Base-by-base conservation (phyloP, 495 filamentous ascomycete species). In the Annulohypoxylon maeteangense region DNA sequence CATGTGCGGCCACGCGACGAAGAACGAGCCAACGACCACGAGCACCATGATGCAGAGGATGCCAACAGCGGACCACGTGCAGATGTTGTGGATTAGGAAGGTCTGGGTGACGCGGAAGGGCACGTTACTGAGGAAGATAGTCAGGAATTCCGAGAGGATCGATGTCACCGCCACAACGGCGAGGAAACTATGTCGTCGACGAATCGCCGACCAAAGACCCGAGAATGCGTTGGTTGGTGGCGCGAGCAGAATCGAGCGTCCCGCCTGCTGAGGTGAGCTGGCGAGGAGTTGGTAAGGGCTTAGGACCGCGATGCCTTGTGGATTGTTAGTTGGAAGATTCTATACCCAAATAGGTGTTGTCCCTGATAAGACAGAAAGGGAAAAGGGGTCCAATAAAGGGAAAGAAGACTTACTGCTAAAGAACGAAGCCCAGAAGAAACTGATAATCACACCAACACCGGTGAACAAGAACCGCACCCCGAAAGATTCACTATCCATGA, bases 401-500 rank as follows among this genome's bases (percentile, higher is more conserved):
- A 22, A 18, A 18, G 34, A 22, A 48, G 47, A 42, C 76, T 75
- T 72, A 80, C 78, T 81, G 56, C 55, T 78, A 58, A 74, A 78
- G 59, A 76, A 78, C 7, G 68, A 68, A 25, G 72, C 76, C 82
- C 82, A 85, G 65, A 81, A 80, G 29, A 81, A 74, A 27, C 80
- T 79, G 14, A 85, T 78, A 14, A 80, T 45, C 3, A 84, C 77
- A 62, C 81, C 83, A 4, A 81, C 50, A 7, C 70, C 56, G 0
- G 83, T 80, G 48, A 85, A 83, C 38, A 86, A 48, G 29, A 83
- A 83, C n/a, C 76, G 68, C 23, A 81, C 80, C 3, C 82, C 84
- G 53, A 83, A 83, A 18, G 65, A 70, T 29, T 81, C 75, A 40
- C 79, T 78, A 62, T 78, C 78, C 77, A 86, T 84, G 60, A 83